phyloP scores from a whole-genome alignment of 176 grass and related monocot genomes.

The Oryza australiensis region DNA sequence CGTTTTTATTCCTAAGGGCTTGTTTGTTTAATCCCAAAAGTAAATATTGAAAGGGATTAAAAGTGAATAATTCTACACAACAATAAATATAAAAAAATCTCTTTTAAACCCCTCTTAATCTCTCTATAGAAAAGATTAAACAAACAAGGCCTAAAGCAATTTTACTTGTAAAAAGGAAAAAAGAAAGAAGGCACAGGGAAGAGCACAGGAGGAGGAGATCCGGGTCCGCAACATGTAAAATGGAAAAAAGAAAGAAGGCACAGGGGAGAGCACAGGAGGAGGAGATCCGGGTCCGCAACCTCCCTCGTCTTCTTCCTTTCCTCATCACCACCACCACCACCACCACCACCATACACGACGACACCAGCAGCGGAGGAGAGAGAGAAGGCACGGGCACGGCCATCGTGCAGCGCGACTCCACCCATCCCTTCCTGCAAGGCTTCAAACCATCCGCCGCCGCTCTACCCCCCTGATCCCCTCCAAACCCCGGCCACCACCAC shows the following conservation, averaged over 20 bases:
- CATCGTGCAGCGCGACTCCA: neutral
- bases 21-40: no score
- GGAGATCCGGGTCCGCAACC: slow-evolving; percentile 5
- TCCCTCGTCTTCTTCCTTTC: neutral
- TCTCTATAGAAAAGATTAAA: no score
- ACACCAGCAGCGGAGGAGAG: neutral
- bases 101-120: no score
- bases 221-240: neutral
- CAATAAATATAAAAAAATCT: no score
- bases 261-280: slow-evolving; percentile 32
- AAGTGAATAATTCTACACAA: no score
- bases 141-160: no score
- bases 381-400: neutral
- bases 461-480: no score
- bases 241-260: neutral
- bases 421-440: neutral
- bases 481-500: no score
- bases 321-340: neutral
- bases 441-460: neutral
- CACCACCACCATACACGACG: neutral
- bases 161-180: no score
- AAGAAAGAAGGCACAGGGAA: neutral
- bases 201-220: slow-evolving; percentile 35
- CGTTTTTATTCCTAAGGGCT: no score
- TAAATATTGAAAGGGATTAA: no score